Percentiles rank a stretch among this genome's conserved stretches.
Evolutionary conservation across 768 basidiomycete species (phyloP).

Genomic region (Leucogyrophana mollusca): DNA sequence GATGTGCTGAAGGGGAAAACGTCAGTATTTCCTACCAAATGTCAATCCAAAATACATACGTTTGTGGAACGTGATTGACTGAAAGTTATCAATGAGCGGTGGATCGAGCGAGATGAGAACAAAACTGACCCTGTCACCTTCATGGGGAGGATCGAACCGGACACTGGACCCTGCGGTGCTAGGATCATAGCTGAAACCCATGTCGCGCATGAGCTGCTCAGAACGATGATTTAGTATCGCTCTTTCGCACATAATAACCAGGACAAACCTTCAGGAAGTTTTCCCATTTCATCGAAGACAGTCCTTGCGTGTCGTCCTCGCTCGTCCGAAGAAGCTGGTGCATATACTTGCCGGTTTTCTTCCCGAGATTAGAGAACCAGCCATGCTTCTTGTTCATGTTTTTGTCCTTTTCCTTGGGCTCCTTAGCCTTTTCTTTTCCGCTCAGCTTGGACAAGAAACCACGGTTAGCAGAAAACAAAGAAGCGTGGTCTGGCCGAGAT

Average conservation of each 20-base stretch:
- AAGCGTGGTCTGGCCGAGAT: slow-evolving; percentile 59
- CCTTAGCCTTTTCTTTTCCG: slow-evolving; percentile 34
- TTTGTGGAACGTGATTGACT: slow-evolving; percentile 79
- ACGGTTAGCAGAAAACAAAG: slow-evolving; percentile 42
- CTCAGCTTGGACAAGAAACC: slow-evolving; percentile 53
- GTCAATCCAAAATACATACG: slow-evolving; percentile 38
- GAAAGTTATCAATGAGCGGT: slow-evolving; percentile 4
- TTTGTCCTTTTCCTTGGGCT: slow-evolving; percentile 34
- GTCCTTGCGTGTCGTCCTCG: slow-evolving; percentile 54
- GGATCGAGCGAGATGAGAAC: background rate
- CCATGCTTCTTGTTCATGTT: slow-evolving; percentile 39
- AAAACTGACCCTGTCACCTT: slow-evolving; percentile 40
- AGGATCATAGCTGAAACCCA: slow-evolving; percentile 75
- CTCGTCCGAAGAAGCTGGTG: slow-evolving; percentile 61
- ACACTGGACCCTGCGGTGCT: slow-evolving; percentile 82
- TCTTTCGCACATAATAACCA: background rate
- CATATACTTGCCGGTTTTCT: slow-evolving; percentile 59
- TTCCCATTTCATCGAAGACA: slow-evolving; percentile 74
- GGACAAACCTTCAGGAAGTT: slow-evolving; percentile 62
- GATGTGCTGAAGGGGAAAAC: slow-evolving; percentile 53
- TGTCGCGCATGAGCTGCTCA: slow-evolving; percentile 67
- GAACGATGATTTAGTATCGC: slow-evolving; percentile 3
- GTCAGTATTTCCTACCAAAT: slow-evolving; percentile 3
- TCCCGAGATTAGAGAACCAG: slow-evolving; percentile 57
- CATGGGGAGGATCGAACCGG: slow-evolving; percentile 73